A percentile compares a stretch with the other conserved stretches of the same genome.
These are phyloP conservation scores for Anthracocystis panici-leucophaei DNA, from an alignment of 1,284 basidiomycete species.

Conservation along the genomic window DNA sequence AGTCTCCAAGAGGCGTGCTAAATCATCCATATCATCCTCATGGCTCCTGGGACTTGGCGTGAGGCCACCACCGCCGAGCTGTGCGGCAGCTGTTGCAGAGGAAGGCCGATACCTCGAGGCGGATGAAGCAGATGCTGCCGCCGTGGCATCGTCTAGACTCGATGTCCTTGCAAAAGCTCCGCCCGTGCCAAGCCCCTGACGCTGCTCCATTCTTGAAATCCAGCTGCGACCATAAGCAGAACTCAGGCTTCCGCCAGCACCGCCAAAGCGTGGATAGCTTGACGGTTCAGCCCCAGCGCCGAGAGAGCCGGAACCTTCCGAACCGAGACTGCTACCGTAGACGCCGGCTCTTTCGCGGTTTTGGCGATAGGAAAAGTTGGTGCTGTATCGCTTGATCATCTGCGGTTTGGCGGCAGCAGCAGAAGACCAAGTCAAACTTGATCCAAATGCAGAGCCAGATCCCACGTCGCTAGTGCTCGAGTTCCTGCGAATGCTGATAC, in stretches of 20 bases:
- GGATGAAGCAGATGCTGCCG: conserved; percentile 27
- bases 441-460: conserved; percentile 38
- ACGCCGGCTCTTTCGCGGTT: conserved; percentile 26
- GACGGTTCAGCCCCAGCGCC: conserved; percentile 40
- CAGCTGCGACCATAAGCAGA: conserved; percentile 53
- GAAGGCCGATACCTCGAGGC: conserved; percentile 27
- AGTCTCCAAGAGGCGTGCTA: conserved; percentile 54
- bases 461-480: conserved; percentile 45
- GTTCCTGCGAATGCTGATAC: conserved; percentile 47
- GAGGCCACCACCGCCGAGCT: conserved; percentile 16
- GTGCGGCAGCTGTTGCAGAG: conserved; percentile 9
- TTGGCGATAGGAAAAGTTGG: conserved; percentile 56
- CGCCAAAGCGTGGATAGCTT: conserved; percentile 42
- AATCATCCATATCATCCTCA: conserved; percentile 60
- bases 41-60: conserved; percentile 50
- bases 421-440: conserved; percentile 17
- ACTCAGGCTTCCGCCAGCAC: conserved; percentile 37
- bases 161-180: conserved; percentile 43
- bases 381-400: conserved; percentile 63
- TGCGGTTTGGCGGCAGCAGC: conserved; percentile 45
- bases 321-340: conserved; percentile 46
- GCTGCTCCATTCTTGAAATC: conserved; percentile 57
- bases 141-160: conserved; percentile 42
- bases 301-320: conserved; percentile 24
- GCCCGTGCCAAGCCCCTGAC: conserved; percentile 43